A percentile compares a stretch with the other conserved stretches of the same genome.
Conservation (phyloP, 495 filamentous ascomycete species). For the Penicillium chermesinum region DNA sequence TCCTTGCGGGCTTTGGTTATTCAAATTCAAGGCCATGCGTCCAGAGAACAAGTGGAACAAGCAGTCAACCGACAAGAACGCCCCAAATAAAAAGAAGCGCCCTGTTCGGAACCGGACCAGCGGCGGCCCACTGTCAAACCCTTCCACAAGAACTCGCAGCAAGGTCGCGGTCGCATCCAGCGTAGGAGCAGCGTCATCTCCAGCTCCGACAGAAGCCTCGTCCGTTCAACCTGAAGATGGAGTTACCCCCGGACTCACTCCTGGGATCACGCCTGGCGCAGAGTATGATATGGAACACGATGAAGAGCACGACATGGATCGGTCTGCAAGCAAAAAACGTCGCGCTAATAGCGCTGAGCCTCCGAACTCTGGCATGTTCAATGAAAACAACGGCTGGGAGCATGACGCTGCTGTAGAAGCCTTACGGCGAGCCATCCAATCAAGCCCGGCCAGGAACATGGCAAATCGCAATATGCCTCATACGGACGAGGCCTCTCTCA, state of each 20-base stretch:
- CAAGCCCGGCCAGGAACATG: constrained; percentile 60
- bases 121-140: constrained; percentile 29
- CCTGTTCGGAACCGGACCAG: constrained; percentile 29
- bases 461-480: constrained; percentile 65
- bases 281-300: constrained; percentile 3
- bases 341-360: constrained; percentile 42
- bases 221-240: constrained; percentile 37
- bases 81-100: constrained; percentile 41
- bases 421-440: constrained; percentile 60
- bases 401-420: constrained; percentile 54
- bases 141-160: constrained; percentile 29
- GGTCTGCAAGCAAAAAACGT: constrained; percentile 29
- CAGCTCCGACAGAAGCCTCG: constrained; percentile 39
- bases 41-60: constrained; percentile 80
- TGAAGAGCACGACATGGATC: constrained; percentile 17
- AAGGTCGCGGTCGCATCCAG: constrained; percentile 25
- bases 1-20: constrained; percentile 91
- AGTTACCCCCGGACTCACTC: constrained; percentile 26
- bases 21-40: constrained; percentile 78
- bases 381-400: constrained; percentile 35
- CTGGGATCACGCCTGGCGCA: constrained; percentile 22
- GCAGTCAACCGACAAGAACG: constrained; percentile 28
- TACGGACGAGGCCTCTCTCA: constrained; percentile 48
- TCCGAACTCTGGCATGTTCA: constrained; percentile 24
- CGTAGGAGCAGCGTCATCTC: constrained; percentile 35